Conservation (phyloP, 73 alveolate genomes). For the Paramecium biaurelia region DNA sequence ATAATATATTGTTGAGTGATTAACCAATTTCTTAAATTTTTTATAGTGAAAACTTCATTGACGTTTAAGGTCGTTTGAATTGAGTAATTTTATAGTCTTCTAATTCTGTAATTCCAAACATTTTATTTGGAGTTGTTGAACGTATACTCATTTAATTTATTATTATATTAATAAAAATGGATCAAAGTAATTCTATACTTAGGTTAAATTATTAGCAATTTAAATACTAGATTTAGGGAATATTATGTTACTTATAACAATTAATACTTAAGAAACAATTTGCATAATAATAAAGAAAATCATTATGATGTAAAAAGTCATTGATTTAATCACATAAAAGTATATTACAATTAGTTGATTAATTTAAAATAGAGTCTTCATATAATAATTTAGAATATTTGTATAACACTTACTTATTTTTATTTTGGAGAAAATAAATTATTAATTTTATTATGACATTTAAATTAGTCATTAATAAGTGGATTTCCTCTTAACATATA, state of each 20-base stretch:
- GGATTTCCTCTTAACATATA: too few species aligned
- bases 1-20: not conserved
- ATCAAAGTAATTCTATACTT: not conserved
- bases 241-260: not conserved
- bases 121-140: slow-evolving; percentile 8
- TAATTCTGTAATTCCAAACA: not conserved
- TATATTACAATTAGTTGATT: too few species aligned
- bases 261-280: not conserved
- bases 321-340: too few species aligned
- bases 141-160: not conserved
- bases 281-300: not conserved
- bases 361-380: too few species aligned
- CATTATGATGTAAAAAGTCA: too few species aligned
- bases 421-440: too few species aligned
- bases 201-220: not conserved
- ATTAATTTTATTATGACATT: too few species aligned
- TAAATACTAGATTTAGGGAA: not conserved
- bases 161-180: not conserved
- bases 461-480: too few species aligned
- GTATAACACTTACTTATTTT: too few species aligned
- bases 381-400: too few species aligned
- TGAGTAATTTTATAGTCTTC: not conserved
- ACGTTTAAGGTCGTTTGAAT: not conserved
- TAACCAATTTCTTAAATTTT: not conserved
- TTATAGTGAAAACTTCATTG: not conserved